Conservation (phyloP, 306 rosid species). For the Trifolium subterraneum region DNA sequence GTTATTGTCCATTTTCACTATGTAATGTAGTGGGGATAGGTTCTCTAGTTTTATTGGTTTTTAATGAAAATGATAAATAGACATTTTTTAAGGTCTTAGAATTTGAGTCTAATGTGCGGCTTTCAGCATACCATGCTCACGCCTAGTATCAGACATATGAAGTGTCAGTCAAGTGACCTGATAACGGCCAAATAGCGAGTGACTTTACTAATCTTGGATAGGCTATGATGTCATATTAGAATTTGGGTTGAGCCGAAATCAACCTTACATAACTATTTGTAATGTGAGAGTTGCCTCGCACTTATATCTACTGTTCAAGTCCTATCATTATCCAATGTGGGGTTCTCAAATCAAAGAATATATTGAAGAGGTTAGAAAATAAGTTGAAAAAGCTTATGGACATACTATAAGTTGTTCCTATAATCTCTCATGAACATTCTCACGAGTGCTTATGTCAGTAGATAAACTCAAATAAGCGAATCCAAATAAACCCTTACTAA, state of each 20-base stretch:
- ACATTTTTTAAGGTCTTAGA: slow-evolving; percentile 1
- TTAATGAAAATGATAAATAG: neutral
- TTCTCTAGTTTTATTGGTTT: neutral
- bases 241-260: neutral
- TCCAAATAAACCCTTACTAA: neutral
- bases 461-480: neutral
- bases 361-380: neutral
- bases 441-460: neutral
- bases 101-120: neutral
- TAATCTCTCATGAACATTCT: neutral
- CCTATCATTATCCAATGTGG: neutral
- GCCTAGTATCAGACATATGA: neutral
- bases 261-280: neutral
- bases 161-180: neutral
- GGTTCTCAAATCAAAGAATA: neutral
- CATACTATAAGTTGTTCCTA: neutral
- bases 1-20: slow-evolving; percentile 20
- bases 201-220: neutral
- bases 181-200: neutral
- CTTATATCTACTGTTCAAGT: neutral
- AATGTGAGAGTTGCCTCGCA: neutral
- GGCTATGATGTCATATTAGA: neutral
- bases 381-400: neutral
- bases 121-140: neutral
- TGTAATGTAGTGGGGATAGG: neutral